phyloP scores from a whole-genome alignment of 352 stramenopile species.

The Phytophthora pluvialis region DNA sequence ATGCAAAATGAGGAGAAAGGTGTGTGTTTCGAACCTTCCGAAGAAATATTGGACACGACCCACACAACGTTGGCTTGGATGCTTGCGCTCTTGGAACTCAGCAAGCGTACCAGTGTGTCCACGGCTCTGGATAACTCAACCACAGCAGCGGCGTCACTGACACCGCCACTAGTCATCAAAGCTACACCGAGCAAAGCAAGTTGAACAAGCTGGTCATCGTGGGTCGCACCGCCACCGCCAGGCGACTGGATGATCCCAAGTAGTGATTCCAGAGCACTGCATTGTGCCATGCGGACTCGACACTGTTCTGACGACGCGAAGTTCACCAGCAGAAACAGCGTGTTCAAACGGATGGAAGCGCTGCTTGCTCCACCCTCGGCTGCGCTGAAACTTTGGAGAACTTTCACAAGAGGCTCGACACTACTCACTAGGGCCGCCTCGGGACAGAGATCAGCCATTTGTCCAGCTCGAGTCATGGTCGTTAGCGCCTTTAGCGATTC shows the following conservation, averaged over 20 bases:
- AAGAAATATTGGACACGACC: constrained; percentile 79
- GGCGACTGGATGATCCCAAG: constrained; percentile 31
- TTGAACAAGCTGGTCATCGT: constrained; percentile 70
- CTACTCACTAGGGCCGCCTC: constrained; percentile 47
- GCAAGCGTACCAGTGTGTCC: constrained; percentile 47
- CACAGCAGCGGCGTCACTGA: constrained; percentile 36
- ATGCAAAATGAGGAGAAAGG: background rate
- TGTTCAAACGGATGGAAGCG: constrained; percentile 52
- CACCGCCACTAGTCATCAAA: constrained; percentile 55
- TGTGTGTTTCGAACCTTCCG: constrained; percentile 46
- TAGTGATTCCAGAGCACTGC: constrained; percentile 51
- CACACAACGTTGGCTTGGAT: constrained; percentile 79
- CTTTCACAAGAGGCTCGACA: constrained; percentile 54
- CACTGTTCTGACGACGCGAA: constrained; percentile 60
- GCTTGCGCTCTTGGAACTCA: constrained; percentile 57
- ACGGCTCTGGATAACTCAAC: constrained; percentile 47
- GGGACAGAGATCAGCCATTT: constrained; percentile 35
- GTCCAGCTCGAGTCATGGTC: constrained; percentile 49
- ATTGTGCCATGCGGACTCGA: constrained; percentile 45
- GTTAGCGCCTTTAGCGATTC: constrained; percentile 61
- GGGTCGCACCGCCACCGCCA: constrained; percentile 5
- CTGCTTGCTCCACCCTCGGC: constrained; percentile 14
- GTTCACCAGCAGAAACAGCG: constrained; percentile 74
- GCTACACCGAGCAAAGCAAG: constrained; percentile 70
- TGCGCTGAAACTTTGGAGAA: constrained; percentile 34